phyloP scores from a whole-genome alignment of 257 asterid species.

The Paraleonurus japonicus region DNA sequence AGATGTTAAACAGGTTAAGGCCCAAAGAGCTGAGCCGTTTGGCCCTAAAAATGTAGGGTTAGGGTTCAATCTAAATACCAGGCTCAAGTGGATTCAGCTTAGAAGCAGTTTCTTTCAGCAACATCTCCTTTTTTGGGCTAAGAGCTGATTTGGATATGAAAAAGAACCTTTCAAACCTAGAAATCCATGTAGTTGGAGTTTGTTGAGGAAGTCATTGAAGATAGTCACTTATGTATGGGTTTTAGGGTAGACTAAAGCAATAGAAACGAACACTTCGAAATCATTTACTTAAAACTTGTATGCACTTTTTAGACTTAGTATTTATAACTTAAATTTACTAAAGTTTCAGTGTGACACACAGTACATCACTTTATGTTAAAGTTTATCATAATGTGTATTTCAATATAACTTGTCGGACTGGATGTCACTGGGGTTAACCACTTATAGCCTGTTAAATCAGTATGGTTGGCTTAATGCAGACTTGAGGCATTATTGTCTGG shows the following conservation, averaged over 20 bases:
- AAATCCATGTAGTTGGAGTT: not conserved
- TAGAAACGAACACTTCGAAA: not conserved
- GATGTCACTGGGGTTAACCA: not conserved
- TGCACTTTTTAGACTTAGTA: not conserved
- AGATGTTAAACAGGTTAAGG: not conserved
- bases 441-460: not conserved
- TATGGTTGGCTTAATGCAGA: conserved; percentile 13
- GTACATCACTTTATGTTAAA: not conserved
- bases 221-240: not conserved
- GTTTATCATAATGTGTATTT: not conserved
- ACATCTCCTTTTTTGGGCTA: not conserved
- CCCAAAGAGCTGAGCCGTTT: not conserved
- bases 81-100: not conserved
- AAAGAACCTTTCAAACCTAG: not conserved
- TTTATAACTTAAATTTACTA: not conserved
- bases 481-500: not conserved
- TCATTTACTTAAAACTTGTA: not conserved
- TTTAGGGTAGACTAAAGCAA: not conserved
- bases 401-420: not conserved
- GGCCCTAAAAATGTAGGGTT: not conserved
- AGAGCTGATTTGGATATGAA: not conserved
- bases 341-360: not conserved
- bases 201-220: not conserved
- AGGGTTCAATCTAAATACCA: not conserved
- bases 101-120: not conserved